These are phyloP conservation scores for Pseudocercospora eumusae DNA, from an alignment of 2,329 filamentous ascomycete species.

Conservation along the genomic window DNA sequence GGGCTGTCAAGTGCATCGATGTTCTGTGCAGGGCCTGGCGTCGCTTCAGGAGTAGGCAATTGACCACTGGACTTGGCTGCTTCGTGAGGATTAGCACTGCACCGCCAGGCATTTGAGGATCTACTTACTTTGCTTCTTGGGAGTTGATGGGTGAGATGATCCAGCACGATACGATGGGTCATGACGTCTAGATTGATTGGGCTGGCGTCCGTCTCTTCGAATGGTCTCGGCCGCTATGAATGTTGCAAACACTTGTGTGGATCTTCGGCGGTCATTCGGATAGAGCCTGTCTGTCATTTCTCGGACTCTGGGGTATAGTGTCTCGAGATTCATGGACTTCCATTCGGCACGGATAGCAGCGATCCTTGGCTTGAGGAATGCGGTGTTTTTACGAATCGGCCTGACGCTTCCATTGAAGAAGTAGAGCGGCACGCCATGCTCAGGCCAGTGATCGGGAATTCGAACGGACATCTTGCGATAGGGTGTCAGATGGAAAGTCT, in stretches of 20 bases:
- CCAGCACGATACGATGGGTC: neutral
- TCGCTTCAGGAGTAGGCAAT: neutral
- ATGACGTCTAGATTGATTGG: neutral
- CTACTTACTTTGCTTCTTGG: neutral
- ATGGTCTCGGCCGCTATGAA: neutral
- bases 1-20: neutral
- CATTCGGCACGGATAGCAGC: neutral
- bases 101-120: neutral
- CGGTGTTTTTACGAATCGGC: neutral
- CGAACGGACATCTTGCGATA: neutral
- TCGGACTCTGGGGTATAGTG: neutral
- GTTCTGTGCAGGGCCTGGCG: neutral
- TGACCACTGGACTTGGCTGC: neutral
- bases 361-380: neutral
- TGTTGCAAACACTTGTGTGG: neutral
- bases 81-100: neutral
- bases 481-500: neutral
- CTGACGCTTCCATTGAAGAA: neutral
- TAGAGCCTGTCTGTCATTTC: neutral
- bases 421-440: neutral
- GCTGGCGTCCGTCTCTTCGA: neutral
- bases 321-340: neutral
- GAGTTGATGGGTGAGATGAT: neutral
- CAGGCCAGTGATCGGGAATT: neutral
- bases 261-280: neutral